phyloP scores from a whole-genome alignment of 345 rosid species.

The Excoecaria agallocha region DNA sequence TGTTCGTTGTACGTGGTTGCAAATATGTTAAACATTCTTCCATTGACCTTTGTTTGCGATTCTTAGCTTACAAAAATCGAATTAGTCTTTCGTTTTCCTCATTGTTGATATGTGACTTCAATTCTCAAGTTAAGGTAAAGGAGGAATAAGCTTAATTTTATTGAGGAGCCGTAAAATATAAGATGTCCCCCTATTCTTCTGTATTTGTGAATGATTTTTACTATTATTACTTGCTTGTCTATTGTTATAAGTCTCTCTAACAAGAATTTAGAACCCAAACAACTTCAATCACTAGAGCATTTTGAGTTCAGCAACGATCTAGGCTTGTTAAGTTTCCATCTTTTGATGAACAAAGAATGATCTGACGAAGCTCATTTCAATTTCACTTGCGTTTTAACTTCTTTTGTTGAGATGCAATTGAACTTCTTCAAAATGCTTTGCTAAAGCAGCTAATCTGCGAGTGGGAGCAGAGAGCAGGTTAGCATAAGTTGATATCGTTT shows the following conservation, averaged over 20 bases:
- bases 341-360: background rate
- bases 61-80: too few relatives aligned
- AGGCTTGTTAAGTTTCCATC: background rate
- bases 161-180: background rate
- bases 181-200: background rate
- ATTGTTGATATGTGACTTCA: background rate
- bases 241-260: background rate
- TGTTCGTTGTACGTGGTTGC: background rate
- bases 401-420: background rate
- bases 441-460: constrained; percentile 2
- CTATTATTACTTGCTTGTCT: background rate
- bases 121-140: background rate
- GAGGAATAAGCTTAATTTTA: background rate
- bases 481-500: background rate
- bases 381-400: background rate
- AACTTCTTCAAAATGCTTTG: background rate
- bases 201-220: background rate
- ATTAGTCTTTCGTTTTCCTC: background rate
- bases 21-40: background rate
- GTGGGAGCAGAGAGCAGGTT: background rate
- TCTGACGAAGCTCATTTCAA: background rate
- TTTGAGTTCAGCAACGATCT: background rate
- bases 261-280: constrained; percentile 1
- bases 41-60: too few relatives aligned
- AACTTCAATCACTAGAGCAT: background rate